phyloP scores from a whole-genome alignment of 140 eudicot genomes.

The Erigeron philadelphicus region DNA sequence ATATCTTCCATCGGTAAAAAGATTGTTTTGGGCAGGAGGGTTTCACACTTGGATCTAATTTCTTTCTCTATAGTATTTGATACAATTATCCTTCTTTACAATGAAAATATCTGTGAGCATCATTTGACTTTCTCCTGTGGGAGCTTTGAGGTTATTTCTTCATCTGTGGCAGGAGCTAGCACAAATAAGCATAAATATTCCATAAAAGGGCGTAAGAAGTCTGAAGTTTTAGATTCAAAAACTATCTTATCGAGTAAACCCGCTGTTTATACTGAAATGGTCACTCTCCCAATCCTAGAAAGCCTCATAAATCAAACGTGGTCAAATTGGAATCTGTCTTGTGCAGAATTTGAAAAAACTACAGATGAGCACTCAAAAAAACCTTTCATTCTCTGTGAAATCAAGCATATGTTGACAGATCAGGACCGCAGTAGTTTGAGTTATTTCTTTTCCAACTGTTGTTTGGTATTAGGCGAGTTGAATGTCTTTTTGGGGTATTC shows the following conservation, averaged over 20 bases:
- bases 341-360: conserved; percentile 34
- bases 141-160: conserved; percentile 41
- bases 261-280: conserved; percentile 32
- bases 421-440: conserved; percentile 26
- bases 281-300: conserved; percentile 34
- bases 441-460: conserved; percentile 37
- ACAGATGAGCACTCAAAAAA: conserved; percentile 19
- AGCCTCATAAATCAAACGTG: conserved; percentile 42
- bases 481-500: conserved; percentile 45
- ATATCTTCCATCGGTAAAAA: conserved; percentile 29
- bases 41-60: conserved; percentile 35
- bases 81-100: conserved; percentile 35
- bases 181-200: conserved; percentile 13
- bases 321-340: conserved; percentile 48
- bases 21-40: conserved; percentile 24
- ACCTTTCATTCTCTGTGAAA: conserved; percentile 63
- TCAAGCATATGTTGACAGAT: conserved; percentile 37
- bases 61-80: conserved; percentile 45
- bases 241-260: conserved; percentile 54
- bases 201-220: conserved; percentile 32
- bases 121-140: conserved; percentile 55
- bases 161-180: conserved; percentile 30
- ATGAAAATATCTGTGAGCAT: conserved; percentile 41
- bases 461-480: conserved; percentile 58
- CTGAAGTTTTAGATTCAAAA: conserved; percentile 31